These are phyloP conservation scores for Epichloe baconii DNA, from an alignment of 2,329 filamentous ascomycete species.

Conservation along the genomic window DNA sequence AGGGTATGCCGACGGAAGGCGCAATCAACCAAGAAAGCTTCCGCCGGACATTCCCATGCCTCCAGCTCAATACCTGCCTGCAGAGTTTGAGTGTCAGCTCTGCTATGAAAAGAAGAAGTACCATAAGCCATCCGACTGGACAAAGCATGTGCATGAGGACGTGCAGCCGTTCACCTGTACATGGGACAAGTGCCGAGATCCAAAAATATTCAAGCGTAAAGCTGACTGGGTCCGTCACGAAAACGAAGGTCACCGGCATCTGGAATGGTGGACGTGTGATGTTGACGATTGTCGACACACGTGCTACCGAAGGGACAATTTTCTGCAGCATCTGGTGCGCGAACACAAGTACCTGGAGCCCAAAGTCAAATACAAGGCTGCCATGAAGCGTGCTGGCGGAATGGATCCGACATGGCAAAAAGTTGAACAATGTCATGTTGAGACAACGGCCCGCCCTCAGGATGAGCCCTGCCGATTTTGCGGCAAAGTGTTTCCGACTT, in stretches of 20 bases:
- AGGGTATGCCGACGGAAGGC: constrained; percentile 55
- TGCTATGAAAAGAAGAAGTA: constrained; percentile 80
- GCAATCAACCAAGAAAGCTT: constrained; percentile 62
- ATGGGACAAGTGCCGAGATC: constrained; percentile 67
- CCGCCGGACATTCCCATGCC: constrained; percentile 67
- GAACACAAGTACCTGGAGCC: constrained; percentile 82
- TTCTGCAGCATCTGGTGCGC: constrained; percentile 80
- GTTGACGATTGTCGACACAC: constrained; percentile 68
- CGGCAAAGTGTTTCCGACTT: constrained; percentile 63
- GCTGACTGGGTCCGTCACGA: constrained; percentile 94
- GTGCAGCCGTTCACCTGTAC: constrained; percentile 90
- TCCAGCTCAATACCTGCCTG: constrained; percentile 62
- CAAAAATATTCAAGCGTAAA: constrained; percentile 89
- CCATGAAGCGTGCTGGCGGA: constrained; percentile 44
- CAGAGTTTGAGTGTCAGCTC: constrained; percentile 79
- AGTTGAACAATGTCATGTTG: constrained; percentile 63
- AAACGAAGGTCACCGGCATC: constrained; percentile 77
- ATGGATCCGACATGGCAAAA: constrained; percentile 60
- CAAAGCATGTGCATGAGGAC: constrained; percentile 90
- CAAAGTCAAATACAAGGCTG: constrained; percentile 61
- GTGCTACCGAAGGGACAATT: constrained; percentile 84
- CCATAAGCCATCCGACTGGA: constrained; percentile 89
- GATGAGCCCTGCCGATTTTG: constrained; percentile 84
- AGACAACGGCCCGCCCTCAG: constrained; percentile 51
- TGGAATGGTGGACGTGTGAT: constrained; percentile 85